phyloP scores from a whole-genome alignment of 371 early-diverging fungal species.

The Massospora cicadina region DNA sequence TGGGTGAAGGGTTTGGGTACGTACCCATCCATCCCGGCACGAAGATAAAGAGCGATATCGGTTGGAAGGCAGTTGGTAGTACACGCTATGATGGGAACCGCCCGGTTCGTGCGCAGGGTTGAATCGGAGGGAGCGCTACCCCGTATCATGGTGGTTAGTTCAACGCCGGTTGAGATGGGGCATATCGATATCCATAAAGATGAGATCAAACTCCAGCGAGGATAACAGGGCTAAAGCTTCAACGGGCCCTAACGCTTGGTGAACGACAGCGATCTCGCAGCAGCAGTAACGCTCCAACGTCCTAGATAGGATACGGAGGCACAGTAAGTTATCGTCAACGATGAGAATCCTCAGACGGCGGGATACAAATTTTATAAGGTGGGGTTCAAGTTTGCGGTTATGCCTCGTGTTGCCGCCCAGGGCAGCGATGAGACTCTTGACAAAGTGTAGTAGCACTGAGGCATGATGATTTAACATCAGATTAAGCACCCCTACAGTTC shows the following conservation, averaged over 20 bases:
- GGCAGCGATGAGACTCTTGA: too few relatives aligned
- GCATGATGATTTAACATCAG: too few relatives aligned
- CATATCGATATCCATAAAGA: conserved; percentile 47
- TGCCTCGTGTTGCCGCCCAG: too few relatives aligned
- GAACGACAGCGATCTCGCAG: conserved; percentile 1
- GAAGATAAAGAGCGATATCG: conserved; percentile 14
- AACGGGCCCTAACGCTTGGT: conserved; percentile 20
- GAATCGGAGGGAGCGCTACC: not conserved
- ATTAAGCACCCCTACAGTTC: too few relatives aligned
- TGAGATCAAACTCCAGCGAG: conserved; percentile 26
- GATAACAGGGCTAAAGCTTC: conserved; percentile 25
- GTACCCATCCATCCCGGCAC: conserved; percentile 17
- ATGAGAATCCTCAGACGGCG: conserved; percentile 13
- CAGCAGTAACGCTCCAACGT: conserved; percentile 25
- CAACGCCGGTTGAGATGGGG: conserved; percentile 34
- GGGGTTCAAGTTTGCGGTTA: too few relatives aligned
- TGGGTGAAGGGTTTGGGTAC: conserved; percentile 12
- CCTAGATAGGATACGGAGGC: conserved; percentile 29
- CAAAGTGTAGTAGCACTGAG: too few relatives aligned
- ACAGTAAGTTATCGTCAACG: conserved; percentile 38
- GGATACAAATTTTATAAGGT: too few relatives aligned
- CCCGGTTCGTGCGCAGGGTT: conserved; percentile 11
- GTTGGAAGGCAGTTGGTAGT: conserved; percentile 22
- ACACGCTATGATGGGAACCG: conserved; percentile 41
- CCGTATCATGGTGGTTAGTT: conserved; percentile 28